These are phyloP conservation scores for Acer saccharum DNA, from an alignment of 345 rosid genomes.

Conservation along the genomic window DNA sequence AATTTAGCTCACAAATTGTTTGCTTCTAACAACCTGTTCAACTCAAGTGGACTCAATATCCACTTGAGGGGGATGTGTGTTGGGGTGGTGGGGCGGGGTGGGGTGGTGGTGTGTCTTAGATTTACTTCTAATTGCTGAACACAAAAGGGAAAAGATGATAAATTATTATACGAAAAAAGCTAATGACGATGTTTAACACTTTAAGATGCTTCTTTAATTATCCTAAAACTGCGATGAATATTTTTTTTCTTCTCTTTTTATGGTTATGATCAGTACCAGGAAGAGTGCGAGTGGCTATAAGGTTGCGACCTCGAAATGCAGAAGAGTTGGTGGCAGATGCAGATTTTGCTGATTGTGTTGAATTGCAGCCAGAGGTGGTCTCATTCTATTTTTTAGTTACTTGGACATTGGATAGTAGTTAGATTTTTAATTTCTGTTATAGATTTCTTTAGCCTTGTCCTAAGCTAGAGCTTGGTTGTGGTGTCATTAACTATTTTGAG, in stretches of 20 bases:
- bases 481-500: constrained; percentile 10
- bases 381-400: constrained; percentile 2
- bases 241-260: not conserved
- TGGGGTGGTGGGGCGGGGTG: not conserved
- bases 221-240: not conserved
- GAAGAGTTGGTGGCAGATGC: constrained; percentile 93
- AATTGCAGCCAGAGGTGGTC: constrained; percentile 90
- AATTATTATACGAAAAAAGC: not conserved
- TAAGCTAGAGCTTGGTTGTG: constrained; percentile 14
- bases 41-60: too few species aligned
- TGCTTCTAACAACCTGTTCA: too few species aligned
- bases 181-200: not conserved
- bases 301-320: constrained; percentile 85
- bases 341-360: constrained; percentile 98
- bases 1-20: too few species aligned
- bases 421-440: constrained; percentile 8
- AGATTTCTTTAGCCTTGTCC: not conserved
- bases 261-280: constrained; percentile 65
- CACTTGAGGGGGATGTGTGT: not conserved
- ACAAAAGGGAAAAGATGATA: not conserved
- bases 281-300: constrained; percentile 94
- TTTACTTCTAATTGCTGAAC: too few species aligned
- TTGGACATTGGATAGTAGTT: not conserved
- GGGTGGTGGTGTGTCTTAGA: not conserved
- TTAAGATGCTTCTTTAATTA: not conserved